Percentiles rank a stretch among this genome's conserved stretches.
Evolutionary conservation across 1,139 yeast species (phyloP).

Genomic region (Suhomyces choctaworum): DNA sequence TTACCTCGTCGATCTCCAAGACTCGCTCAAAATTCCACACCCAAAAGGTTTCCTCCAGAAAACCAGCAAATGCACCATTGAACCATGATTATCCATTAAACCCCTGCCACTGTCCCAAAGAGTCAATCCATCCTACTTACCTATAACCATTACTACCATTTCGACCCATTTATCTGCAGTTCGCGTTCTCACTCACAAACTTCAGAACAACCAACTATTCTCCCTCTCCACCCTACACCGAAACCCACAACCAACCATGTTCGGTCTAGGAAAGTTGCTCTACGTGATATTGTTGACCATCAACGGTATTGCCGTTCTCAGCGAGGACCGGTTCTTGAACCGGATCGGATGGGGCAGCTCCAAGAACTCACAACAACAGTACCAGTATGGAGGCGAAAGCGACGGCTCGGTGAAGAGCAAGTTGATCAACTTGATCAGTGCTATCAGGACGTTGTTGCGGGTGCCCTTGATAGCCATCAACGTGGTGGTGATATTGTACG

Average conservation of each 20-base stretch:
- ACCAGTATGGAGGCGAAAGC: slow-evolving; percentile 25
- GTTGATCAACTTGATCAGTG: slow-evolving; percentile 63
- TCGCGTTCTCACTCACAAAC: too few species aligned
- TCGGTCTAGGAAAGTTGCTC: slow-evolving; percentile 69
- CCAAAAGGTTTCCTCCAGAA: too few species aligned
- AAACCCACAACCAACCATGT: too few species aligned
- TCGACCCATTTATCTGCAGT: too few species aligned
- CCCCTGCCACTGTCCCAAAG: not conserved
- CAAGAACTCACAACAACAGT: slow-evolving; percentile 24
- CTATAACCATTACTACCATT: too few species aligned
- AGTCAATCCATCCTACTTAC: not conserved
- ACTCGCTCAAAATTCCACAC: too few species aligned
- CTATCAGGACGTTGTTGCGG: slow-evolving; percentile 73
- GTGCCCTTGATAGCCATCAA: slow-evolving; percentile 74
- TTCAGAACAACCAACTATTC: not conserved
- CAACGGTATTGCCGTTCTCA: slow-evolving; percentile 76
- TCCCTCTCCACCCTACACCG: not conserved
- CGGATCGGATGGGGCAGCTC: slow-evolving; percentile 53
- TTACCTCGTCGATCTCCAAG: too few species aligned
- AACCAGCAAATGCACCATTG: too few species aligned
- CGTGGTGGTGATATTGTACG: slow-evolving; percentile 66
- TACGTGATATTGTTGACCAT: slow-evolving; percentile 67
- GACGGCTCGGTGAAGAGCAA: slow-evolving; percentile 56
- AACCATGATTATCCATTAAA: too few species aligned
- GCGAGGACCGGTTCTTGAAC: slow-evolving; percentile 79